Evolutionary conservation across 768 basidiomycete species (phyloP).

Genomic region (Inosperma sp.): DNA sequence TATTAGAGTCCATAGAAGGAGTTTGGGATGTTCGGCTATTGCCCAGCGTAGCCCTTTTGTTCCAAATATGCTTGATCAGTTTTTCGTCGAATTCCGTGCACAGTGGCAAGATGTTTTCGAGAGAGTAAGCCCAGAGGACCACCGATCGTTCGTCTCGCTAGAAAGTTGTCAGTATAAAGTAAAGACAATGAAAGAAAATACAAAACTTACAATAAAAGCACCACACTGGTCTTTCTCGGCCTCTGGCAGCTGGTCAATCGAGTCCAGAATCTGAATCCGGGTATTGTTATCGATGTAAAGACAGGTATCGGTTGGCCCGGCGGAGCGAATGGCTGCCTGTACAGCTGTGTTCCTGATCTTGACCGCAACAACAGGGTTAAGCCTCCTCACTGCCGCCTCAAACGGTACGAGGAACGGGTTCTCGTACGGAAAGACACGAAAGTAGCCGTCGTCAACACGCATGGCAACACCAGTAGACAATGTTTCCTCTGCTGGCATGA

Average conservation of each 20-base stretch:
- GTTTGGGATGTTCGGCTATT: conserved; percentile 14
- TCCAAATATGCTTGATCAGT: conserved; percentile 80
- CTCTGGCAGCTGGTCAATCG: conserved; percentile 57
- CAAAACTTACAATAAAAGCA: conserved; percentile 59
- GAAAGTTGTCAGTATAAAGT: not conserved
- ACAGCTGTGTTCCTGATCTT: conserved; percentile 71
- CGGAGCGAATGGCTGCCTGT: conserved; percentile 66
- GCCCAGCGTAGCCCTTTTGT: conserved; percentile 33
- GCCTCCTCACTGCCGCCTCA: conserved; percentile 65
- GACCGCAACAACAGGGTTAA: conserved; percentile 83
- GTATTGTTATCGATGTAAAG: conserved; percentile 75
- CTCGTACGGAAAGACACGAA: conserved; percentile 85
- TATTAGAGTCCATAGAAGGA: conserved; percentile 10
- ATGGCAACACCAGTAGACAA: conserved; percentile 70
- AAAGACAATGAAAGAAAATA: not conserved
- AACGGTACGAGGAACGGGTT: conserved; percentile 70
- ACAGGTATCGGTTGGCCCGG: conserved; percentile 47
- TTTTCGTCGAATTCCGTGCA: conserved; percentile 72
- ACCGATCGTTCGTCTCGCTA: conserved; percentile 70
- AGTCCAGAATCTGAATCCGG: conserved; percentile 78
- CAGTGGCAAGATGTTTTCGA: conserved; percentile 62
- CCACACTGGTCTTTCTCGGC: conserved; percentile 89
- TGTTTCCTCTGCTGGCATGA: conserved; percentile 71
- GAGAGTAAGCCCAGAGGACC: conserved; percentile 77
- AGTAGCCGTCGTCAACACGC: conserved; percentile 60